phyloP scores from a whole-genome alignment of 2,329 filamentous ascomycete species.

The Diatrype stigma region DNA sequence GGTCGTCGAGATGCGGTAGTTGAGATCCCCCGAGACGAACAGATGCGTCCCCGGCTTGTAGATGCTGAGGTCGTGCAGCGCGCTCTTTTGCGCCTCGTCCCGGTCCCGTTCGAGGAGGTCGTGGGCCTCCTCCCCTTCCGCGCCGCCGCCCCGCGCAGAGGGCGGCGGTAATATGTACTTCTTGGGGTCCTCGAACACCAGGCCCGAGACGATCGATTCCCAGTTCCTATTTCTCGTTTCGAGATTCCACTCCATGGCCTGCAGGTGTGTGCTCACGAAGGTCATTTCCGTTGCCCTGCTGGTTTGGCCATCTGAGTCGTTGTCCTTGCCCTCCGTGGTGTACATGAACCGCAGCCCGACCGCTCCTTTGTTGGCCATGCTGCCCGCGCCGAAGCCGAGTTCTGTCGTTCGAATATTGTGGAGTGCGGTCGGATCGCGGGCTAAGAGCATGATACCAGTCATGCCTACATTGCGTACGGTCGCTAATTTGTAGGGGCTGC shows the following conservation, averaged over 20 bases:
- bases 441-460: slow-evolving; percentile 86
- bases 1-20: slow-evolving; percentile 78
- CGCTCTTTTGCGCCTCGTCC: slow-evolving; percentile 26
- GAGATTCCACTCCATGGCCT: slow-evolving; percentile 78
- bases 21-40: slow-evolving; percentile 87
- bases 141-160: too few relatives aligned
- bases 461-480: slow-evolving; percentile 75
- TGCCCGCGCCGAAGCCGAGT: slow-evolving; percentile 76
- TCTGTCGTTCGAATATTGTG: slow-evolving; percentile 69
- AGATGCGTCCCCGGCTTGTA: slow-evolving; percentile 73
- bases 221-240: slow-evolving; percentile 80
- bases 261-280: slow-evolving; percentile 83
- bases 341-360: slow-evolving; percentile 73
- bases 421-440: slow-evolving; percentile 58
- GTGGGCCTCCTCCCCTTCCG: slow-evolving; percentile 15
- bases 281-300: slow-evolving; percentile 58
- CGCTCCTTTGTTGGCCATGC: slow-evolving; percentile 95
- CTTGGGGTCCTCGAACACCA: slow-evolving; percentile 66
- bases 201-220: slow-evolving; percentile 72
- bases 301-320: too few relatives aligned
- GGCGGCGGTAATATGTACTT: slow-evolving; percentile 25
- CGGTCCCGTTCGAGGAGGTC: slow-evolving; percentile 18
- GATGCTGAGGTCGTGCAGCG: slow-evolving; percentile 57
- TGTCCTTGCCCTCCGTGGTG: slow-evolving; percentile 32
- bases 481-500: slow-evolving; percentile 66